Evolutionary conservation across 345 rosid genomes (phyloP).

Genomic region (Hypericum androsaemum): DNA sequence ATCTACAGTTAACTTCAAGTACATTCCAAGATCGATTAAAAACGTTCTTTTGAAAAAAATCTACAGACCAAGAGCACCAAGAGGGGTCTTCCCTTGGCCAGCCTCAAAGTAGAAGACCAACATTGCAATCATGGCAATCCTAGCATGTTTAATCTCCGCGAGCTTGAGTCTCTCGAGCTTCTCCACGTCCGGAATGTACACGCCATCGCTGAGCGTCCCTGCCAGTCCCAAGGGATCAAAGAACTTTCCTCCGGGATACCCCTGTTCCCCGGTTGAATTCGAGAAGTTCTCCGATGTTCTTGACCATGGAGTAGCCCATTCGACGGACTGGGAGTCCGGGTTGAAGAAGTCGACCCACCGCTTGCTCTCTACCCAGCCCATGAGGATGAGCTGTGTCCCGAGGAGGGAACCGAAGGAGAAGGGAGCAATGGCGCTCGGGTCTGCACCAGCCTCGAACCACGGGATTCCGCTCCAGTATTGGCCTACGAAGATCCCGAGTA

Average conservation of each 20-base stretch:
- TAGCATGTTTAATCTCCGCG: conserved; percentile 96
- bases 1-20: too few relatives aligned
- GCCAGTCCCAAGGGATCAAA: conserved; percentile 77
- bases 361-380: conserved; percentile 99
- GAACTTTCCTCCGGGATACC: conserved; percentile 93
- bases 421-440: conserved; percentile 73
- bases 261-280: conserved; percentile 82
- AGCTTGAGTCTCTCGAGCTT: conserved; percentile 81
- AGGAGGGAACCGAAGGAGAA: conserved; percentile 83
- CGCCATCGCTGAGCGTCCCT: conserved; percentile 56
- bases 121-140: conserved; percentile 94
- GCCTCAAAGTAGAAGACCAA: conserved; percentile 91
- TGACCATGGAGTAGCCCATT: conserved; percentile 99
- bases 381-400: conserved; percentile 83
- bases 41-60: background rate
- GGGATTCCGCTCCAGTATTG: conserved; percentile 98
- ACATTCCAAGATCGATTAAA: too few relatives aligned
- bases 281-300: conserved; percentile 78
- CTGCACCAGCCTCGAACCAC: conserved; percentile 97
- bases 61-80: conserved; percentile 83
- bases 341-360: conserved; percentile 97
- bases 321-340: conserved; percentile 87
- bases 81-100: conserved; percentile 96
- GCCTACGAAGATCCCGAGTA: conserved; percentile 79
- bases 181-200: conserved; percentile 61